These are phyloP conservation scores for Phytophthora podocarpi DNA, from an alignment of 352 stramenopile genomes.

Conservation along the genomic window DNA sequence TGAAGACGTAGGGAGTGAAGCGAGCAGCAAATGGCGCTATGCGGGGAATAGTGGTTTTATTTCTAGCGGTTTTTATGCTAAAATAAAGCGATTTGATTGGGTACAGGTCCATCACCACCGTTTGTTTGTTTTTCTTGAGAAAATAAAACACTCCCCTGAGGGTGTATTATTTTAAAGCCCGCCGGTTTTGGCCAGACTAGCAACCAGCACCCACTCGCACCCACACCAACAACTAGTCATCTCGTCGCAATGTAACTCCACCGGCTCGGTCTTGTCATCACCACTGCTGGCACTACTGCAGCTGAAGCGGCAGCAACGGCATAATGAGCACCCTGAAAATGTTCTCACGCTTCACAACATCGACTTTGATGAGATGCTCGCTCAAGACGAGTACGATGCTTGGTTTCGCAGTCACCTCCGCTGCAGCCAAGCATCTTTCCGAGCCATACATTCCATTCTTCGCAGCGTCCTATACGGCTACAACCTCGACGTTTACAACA, in stretches of 20 bases:
- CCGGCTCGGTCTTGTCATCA: no score
- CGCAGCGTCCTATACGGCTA: not conserved
- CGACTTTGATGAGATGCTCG: not conserved
- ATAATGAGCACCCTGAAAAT: not conserved
- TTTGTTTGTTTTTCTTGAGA: not conserved
- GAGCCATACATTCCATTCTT: constrained; percentile 1
- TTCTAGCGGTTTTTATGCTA: not conserved
- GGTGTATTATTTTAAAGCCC: not conserved
- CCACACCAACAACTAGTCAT: not conserved
- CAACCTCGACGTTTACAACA: not conserved
- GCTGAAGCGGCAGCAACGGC: not conserved
- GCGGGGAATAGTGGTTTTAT: constrained; percentile 2
- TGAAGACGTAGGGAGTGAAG: no score
- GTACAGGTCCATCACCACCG: not conserved
- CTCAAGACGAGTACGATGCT: constrained; percentile 3
- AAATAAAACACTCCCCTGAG: not conserved
- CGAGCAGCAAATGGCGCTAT: not conserved
- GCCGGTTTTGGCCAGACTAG: not conserved
- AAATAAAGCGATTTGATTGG: not conserved
- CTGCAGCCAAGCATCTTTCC: constrained; percentile 5
- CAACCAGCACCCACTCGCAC: no score
- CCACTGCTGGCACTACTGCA: not conserved
- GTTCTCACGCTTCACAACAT: constrained; percentile 5
- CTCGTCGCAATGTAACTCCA: not conserved
- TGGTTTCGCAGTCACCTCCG: constrained; percentile 1